Evolutionary conservation across 192 early-diverging fungal genomes (phyloP), one percentile per base, ranked within the genome.

Genomic region (Coemansia sp.): DNA sequence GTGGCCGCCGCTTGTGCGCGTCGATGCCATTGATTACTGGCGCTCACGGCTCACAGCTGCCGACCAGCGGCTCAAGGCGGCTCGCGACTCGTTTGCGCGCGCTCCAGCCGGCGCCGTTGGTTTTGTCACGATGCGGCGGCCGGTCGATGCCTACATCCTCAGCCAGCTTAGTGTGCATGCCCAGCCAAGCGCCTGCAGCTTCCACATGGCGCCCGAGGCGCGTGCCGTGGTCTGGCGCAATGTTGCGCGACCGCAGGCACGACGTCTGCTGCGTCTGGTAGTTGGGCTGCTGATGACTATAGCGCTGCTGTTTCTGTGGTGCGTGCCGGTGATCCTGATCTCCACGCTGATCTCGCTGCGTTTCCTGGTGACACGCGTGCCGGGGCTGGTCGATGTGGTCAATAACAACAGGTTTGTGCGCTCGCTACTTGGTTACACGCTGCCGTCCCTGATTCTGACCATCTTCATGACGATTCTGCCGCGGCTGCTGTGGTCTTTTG

Each of bases 281-380:
- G 45, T 86, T 26, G 87, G 90, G 8, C 72, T 85, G 47, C 63
- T 87, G 0, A 78, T 88, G 37, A 81, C 92, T 0, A 41, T 87
- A 7, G 78, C 89, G 26, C 73, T 94, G 41, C 81, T 91, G 54
- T 89, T 90, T 32, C 80, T 91, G 76, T 94, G 92, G 92, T 79
- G 84, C 15, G 82, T 89, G 37, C 91, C 92, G 13, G 87, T 90
- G 26, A 84, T 83, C 18, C 69, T 88, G 48, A 76, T 93, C 32
- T 89, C 90, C 5, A 85, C 90, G 18, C 81, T 94, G 54, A 81
- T 91, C 39, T 87, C 82, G 71, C 77, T 91, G 39, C 80, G 88
- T 11, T 85, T 88, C 1, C 65, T 94, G 55, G 74, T 82, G 18
- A 87, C 87, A 19, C 73, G 87, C 32, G 75, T 88, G 10, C 89